Evolutionary conservation across 140 eudicot genomes (phyloP).

Genomic region (Senecio squalidus): DNA sequence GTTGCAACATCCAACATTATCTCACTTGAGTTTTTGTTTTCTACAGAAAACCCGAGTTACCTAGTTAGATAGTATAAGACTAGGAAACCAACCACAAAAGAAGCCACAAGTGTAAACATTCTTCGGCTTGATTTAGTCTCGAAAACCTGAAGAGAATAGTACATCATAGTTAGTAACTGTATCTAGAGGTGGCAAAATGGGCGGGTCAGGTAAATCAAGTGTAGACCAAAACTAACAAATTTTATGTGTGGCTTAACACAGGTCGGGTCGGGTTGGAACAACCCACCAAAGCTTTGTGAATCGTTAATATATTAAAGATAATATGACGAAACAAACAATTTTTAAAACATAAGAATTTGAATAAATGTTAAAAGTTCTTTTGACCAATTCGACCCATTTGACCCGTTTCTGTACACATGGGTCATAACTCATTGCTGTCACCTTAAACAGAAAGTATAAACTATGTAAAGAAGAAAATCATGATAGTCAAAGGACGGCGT

Average conservation of each 20-base stretch:
- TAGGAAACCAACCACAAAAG: constrained; percentile 77
- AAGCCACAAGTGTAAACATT: constrained; percentile 85
- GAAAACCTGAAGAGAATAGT: constrained; percentile 47
- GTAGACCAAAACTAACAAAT: not conserved
- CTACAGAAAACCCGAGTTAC: constrained; percentile 23
- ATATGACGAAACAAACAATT: no score
- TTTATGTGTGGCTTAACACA: no score
- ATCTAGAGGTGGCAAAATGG: not conserved
- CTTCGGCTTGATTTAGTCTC: constrained; percentile 96
- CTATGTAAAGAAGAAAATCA: not conserved
- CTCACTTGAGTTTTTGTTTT: constrained; percentile 9
- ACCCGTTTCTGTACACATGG: no score
- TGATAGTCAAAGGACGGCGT: not conserved
- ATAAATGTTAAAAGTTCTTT: no score
- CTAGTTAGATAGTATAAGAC: constrained; percentile 83
- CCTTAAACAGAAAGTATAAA: not conserved
- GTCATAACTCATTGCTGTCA: no score
- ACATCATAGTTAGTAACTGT: not conserved
- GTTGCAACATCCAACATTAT: constrained; percentile 5
- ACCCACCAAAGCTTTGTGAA: no score
- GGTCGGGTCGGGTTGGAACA: no score
- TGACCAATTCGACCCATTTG: no score
- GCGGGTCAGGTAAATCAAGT: not conserved
- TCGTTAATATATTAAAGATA: no score
- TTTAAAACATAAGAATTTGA: no score